Conservation (phyloP, 2,329 filamentous ascomycete genomes). For the Pleoardoris graminearum region DNA sequence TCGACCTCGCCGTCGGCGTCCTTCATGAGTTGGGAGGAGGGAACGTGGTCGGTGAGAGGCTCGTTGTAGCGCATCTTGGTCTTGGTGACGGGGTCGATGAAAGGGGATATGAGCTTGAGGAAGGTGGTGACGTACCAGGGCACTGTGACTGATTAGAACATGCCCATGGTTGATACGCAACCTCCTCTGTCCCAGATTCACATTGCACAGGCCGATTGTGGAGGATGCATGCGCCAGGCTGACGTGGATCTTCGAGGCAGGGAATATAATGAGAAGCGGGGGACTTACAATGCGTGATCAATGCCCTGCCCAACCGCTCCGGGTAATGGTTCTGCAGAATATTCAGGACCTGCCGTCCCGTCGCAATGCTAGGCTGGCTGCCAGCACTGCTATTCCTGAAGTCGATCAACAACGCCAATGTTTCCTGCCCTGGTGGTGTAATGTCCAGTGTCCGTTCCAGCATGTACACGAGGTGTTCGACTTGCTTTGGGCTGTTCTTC, state of each 20-base stretch:
- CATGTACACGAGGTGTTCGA: conserved; percentile 96
- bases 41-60: conserved; percentile 80
- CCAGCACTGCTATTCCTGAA: conserved; percentile 80
- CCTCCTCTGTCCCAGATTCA: background rate
- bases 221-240: background rate
- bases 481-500: conserved; percentile 78
- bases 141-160: conserved; percentile 55
- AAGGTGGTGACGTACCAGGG: conserved; percentile 91
- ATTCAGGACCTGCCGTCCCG: conserved; percentile 80
- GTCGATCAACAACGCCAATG: conserved; percentile 83
- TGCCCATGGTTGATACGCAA: no score
- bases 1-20: conserved; percentile 77
- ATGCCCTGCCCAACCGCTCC: conserved; percentile 82
- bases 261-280: background rate
- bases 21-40: conserved; percentile 78
- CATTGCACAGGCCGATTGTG: background rate
- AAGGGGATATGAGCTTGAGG: conserved; percentile 93
- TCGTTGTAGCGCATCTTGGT: conserved; percentile 99
- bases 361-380: conserved; percentile 74
- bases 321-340: conserved; percentile 97
- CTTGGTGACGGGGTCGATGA: conserved; percentile 92
- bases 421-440: conserved; percentile 86
- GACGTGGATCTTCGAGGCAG: background rate
- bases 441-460: conserved; percentile 86
- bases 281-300: conserved; percentile 80